phyloP scores from a whole-genome alignment of 2,329 filamentous ascomycete species.

The Aspergillus ibericus region DNA sequence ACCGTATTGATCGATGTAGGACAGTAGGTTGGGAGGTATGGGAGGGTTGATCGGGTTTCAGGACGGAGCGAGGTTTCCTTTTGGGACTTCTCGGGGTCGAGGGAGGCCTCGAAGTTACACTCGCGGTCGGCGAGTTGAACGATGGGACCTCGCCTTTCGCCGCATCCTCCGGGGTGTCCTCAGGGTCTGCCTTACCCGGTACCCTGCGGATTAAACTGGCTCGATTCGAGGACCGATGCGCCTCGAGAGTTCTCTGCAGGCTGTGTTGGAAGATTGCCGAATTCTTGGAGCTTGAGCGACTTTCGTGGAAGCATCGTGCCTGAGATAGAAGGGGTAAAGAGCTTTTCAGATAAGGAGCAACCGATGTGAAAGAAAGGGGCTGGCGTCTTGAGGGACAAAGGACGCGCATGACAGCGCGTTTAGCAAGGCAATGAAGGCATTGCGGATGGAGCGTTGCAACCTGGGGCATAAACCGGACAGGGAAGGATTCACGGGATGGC shows the following conservation, averaged over 20 bases:
- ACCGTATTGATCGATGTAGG: neutral
- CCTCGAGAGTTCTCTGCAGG: slow-evolving; percentile 42
- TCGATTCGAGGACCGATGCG: slow-evolving; percentile 42
- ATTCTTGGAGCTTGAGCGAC: slow-evolving; percentile 14
- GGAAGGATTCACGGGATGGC: neutral
- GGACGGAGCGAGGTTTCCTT: neutral
- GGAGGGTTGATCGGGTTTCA: neutral
- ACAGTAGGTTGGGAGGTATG: too few relatives aligned
- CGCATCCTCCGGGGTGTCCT: neutral
- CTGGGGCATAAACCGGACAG: slow-evolving; percentile 17
- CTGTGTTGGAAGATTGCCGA: slow-evolving; percentile 33
- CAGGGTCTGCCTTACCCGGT: slow-evolving; percentile 13
- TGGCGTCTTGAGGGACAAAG: slow-evolving; percentile 9
- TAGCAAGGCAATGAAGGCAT: slow-evolving; percentile 17
- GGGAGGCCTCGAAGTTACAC: slow-evolving; percentile 4
- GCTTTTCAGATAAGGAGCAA: neutral
- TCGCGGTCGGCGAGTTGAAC: neutral
- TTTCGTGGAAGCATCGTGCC: slow-evolving; percentile 12
- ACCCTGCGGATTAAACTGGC: slow-evolving; percentile 37
- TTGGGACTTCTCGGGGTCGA: neutral
- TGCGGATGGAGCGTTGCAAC: slow-evolving; percentile 9
- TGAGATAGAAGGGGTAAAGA: neutral
- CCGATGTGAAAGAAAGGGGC: slow-evolving; percentile 1
- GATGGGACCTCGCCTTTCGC: neutral
- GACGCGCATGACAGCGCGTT: slow-evolving; percentile 29